Evolutionary conservation across 345 rosid species (phyloP).

Genomic region (Rhodamnia argentea): DNA sequence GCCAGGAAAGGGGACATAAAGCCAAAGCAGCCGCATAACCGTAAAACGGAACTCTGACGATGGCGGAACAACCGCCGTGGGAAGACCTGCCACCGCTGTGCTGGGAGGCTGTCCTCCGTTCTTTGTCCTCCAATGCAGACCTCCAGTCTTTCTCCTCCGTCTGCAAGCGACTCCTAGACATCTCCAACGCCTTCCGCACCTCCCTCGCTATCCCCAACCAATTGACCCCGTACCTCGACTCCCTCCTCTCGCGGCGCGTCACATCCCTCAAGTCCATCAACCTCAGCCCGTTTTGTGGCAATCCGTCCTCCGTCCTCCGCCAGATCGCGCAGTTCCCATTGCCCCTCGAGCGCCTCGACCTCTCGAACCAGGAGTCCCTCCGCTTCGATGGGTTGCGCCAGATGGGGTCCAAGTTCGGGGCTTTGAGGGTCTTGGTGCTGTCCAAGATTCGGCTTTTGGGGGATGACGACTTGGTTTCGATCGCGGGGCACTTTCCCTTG

Average conservation of each 20-base stretch:
- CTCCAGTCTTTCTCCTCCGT: conserved; percentile 48
- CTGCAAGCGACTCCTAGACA: conserved; percentile 40
- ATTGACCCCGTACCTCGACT: conserved; percentile 19
- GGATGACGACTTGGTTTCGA: conserved; percentile 23
- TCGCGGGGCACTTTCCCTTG: conserved; percentile 32
- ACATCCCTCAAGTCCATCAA: conserved; percentile 28
- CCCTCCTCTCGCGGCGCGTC: conserved; percentile 36
- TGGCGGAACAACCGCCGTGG: too few species aligned
- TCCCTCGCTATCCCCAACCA: conserved; percentile 30
- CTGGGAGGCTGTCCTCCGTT: conserved; percentile 55
- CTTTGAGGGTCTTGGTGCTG: conserved; percentile 38
- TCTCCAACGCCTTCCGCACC: conserved; percentile 45
- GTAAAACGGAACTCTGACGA: too few species aligned
- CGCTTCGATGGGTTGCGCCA: conserved; percentile 9
- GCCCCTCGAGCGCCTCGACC: conserved; percentile 31
- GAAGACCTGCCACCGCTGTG: conserved; percentile 48
- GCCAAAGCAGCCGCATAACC: too few species aligned
- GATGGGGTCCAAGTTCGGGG: conserved; percentile 9
- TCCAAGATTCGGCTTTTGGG: conserved; percentile 10
- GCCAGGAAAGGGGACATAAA: too few species aligned
- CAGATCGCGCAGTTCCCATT: conserved; percentile 27
- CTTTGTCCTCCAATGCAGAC: conserved; percentile 17
- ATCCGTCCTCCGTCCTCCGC: conserved; percentile 19
- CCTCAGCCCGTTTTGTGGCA: conserved; percentile 8
- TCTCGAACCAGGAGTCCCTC: conserved; percentile 21